Evolutionary conservation across 495 filamentous ascomycete genomes (phyloP).

Genomic region (Echria macrotheca): DNA sequence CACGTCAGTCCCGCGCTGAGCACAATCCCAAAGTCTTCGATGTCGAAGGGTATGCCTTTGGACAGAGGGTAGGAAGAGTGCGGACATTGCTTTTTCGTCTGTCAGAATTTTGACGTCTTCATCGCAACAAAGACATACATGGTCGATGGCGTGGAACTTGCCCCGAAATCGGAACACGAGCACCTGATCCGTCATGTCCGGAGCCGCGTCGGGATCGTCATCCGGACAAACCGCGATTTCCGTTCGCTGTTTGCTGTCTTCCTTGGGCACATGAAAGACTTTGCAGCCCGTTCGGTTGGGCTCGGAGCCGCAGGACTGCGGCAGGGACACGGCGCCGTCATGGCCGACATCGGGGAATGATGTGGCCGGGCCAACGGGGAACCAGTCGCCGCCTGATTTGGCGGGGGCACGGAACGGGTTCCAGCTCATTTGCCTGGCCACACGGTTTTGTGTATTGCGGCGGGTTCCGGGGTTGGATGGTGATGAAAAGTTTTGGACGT

Average conservation of each 20-base stretch:
- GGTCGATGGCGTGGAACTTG: conserved; percentile 55
- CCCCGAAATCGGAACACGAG: conserved; percentile 53
- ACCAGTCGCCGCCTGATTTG: conserved; percentile 35
- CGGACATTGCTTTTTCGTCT: conserved; percentile 47
- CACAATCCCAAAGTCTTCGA: conserved; percentile 55
- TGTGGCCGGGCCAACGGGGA: conserved; percentile 43
- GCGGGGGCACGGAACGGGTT: conserved; percentile 27
- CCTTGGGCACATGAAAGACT: conserved; percentile 47
- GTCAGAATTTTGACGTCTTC: not conserved
- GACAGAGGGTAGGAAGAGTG: conserved; percentile 55
- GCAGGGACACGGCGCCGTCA: conserved; percentile 31
- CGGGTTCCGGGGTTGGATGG: not conserved
- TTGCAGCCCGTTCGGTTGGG: conserved; percentile 40
- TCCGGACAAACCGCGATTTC: conserved; percentile 27
- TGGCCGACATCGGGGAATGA: conserved; percentile 45
- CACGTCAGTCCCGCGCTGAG: conserved; percentile 51
- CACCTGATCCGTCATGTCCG: conserved; percentile 50
- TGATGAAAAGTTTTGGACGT: not conserved
- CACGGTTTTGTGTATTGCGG: not conserved
- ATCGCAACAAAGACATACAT: conserved; percentile 38
- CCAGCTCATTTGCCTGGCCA: not conserved
- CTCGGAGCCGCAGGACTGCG: conserved; percentile 18
- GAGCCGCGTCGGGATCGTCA: not conserved
- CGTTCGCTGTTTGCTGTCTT: conserved; percentile 35
- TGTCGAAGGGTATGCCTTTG: conserved; percentile 52